Evolutionary conservation across 2,329 filamentous ascomycete genomes (phyloP).

Genomic region (Xylariaceae sp.): DNA sequence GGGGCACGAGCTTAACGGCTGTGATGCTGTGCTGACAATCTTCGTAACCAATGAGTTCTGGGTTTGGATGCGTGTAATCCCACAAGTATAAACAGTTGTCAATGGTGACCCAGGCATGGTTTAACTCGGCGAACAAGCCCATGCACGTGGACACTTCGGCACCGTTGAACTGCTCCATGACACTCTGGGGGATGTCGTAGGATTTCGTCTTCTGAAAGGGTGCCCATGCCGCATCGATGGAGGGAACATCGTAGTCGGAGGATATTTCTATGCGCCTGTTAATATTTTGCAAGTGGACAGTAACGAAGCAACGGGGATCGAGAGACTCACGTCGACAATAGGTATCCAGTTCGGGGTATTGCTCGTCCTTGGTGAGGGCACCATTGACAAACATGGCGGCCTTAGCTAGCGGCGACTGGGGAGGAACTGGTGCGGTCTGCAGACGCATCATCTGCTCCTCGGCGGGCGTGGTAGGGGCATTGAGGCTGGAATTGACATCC

Average conservation of each 20-base stretch:
- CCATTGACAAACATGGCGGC: conserved; percentile 81
- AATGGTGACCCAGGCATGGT: conserved; percentile 92
- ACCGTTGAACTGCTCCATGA: conserved; percentile 89
- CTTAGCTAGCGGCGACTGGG: conserved; percentile 58
- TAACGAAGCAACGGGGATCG: neutral
- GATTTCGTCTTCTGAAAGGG: conserved; percentile 85
- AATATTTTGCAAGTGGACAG: conserved; percentile 17
- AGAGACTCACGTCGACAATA: conserved; percentile 75
- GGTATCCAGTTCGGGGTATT: conserved; percentile 83
- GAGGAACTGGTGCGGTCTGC: conserved; percentile 28
- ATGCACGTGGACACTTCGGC: conserved; percentile 87
- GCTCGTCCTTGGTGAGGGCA: conserved; percentile 68
- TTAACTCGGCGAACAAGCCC: conserved; percentile 91
- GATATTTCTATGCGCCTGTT: conserved; percentile 63
- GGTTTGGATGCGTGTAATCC: conserved; percentile 94
- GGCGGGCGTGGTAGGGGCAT: conserved; percentile 12
- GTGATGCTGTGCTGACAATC: conserved; percentile 85
- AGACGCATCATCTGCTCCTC: conserved; percentile 21
- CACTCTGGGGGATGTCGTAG: conserved; percentile 85
- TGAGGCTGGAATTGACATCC: conserved; percentile 11
- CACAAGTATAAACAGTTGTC: conserved; percentile 95
- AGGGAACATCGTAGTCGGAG: conserved; percentile 82
- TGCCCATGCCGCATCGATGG: conserved; percentile 66
- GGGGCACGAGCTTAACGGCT: conserved; percentile 81
- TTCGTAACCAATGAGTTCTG: conserved; percentile 87